phyloP scores from a whole-genome alignment of 2,329 filamentous ascomycete genomes.

The Colletotrichum echinochloae region DNA sequence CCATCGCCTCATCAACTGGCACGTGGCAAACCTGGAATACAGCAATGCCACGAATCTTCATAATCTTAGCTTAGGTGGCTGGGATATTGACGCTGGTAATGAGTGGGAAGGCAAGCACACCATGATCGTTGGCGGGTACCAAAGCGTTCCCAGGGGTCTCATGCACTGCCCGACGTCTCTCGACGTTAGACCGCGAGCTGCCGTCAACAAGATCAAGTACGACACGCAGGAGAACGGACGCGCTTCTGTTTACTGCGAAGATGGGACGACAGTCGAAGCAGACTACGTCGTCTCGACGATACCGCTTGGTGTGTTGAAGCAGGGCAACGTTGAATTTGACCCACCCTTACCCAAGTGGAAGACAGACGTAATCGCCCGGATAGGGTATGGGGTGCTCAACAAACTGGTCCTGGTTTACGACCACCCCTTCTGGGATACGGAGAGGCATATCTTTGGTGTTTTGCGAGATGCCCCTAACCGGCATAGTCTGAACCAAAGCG shows the following conservation, averaged over 20 bases:
- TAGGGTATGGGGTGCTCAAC: constrained; percentile 95
- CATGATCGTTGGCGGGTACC: constrained; percentile 93
- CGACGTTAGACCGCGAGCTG: constrained; percentile 79
- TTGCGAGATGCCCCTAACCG: constrained; percentile 78
- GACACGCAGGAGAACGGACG: constrained; percentile 58
- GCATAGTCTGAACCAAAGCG: constrained; percentile 79
- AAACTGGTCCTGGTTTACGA: constrained; percentile 95
- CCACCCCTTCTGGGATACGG: constrained; percentile 88
- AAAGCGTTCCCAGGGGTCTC: constrained; percentile 89
- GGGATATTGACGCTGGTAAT: constrained; percentile 98
- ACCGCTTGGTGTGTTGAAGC: constrained; percentile 90
- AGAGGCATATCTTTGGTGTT: constrained; percentile 93
- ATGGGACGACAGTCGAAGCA: constrained; percentile 82
- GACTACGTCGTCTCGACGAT: constrained; percentile 92
- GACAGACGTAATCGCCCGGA: constrained; percentile 78
- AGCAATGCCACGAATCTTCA: constrained; percentile 92
- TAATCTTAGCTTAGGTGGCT: constrained; percentile 87
- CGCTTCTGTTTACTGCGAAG: constrained; percentile 74
- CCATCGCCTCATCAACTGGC: constrained; percentile 94
- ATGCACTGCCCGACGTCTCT: constrained; percentile 81
- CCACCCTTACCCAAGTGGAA: constrained; percentile 93
- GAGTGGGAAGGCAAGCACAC: constrained; percentile 97
- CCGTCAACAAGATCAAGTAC: constrained; percentile 78
- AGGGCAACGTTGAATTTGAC: constrained; percentile 84
- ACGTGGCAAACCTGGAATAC: constrained; percentile 97